phyloP scores from a whole-genome alignment of 1,139 yeast species.

The Debaryomycetaceae sp. region DNA sequence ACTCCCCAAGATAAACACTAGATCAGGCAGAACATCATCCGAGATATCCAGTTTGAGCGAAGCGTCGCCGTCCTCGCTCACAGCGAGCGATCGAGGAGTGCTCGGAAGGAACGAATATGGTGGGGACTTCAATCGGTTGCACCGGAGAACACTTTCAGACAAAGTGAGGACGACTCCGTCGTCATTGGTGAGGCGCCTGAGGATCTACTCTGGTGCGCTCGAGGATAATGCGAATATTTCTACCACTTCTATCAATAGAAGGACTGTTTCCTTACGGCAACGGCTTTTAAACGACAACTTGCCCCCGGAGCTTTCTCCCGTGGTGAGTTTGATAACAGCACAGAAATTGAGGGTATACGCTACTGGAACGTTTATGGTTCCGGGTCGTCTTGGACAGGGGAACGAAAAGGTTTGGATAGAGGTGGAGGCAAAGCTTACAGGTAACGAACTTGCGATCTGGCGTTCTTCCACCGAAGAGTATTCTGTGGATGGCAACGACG shows the following conservation, averaged over 20 bases:
- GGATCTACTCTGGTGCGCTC: slow-evolving; percentile 25
- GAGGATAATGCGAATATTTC: slow-evolving; percentile 15
- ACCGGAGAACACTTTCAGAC: slow-evolving; percentile 23
- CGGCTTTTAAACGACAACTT: slow-evolving; percentile 24
- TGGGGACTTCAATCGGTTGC: slow-evolving; percentile 1
- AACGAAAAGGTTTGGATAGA: slow-evolving; percentile 29
- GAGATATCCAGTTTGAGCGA: slow-evolving; percentile 2
- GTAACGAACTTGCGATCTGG: slow-evolving; percentile 53
- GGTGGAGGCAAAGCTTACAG: slow-evolving; percentile 47
- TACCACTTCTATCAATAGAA: slow-evolving; percentile 8
- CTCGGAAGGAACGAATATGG: not conserved
- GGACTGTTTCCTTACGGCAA: slow-evolving; percentile 19
- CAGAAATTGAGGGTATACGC: slow-evolving; percentile 40
- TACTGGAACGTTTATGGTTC: slow-evolving; percentile 28
- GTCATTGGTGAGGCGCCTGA: slow-evolving; percentile 36
- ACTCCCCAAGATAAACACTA: slow-evolving; percentile 6
- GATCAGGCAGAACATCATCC: slow-evolving; percentile 2
- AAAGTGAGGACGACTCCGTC: slow-evolving; percentile 35
- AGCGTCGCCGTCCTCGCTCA: slow-evolving; percentile 4
- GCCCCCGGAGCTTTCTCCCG: slow-evolving; percentile 39
- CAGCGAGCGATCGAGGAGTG: not conserved
- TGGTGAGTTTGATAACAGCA: slow-evolving; percentile 41
- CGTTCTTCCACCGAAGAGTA: slow-evolving; percentile 26
- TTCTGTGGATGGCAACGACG: slow-evolving; percentile 24
- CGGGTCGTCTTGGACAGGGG: slow-evolving; percentile 11